Evolutionary conservation across 768 basidiomycete species (phyloP).

Genomic region (Albatrellus ellisii): DNA sequence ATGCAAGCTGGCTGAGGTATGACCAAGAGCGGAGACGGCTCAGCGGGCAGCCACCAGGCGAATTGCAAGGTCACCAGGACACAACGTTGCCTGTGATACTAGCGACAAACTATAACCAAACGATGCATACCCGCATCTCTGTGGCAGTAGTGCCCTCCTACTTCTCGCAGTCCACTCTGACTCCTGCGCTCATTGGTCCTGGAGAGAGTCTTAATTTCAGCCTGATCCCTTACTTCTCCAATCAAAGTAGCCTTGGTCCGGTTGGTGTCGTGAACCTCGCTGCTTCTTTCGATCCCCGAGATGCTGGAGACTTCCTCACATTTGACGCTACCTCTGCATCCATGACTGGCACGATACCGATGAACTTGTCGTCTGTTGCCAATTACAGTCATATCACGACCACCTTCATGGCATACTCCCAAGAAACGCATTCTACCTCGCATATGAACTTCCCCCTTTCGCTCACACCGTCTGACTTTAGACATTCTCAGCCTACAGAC

Average conservation of each 20-base stretch:
- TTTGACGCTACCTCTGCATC: slow-evolving; percentile 33
- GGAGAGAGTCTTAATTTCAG: slow-evolving; percentile 39
- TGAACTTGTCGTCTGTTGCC: slow-evolving; percentile 20
- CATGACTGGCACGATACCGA: slow-evolving; percentile 47
- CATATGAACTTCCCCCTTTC: slow-evolving; percentile 45
- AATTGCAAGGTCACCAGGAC: slow-evolving; percentile 21
- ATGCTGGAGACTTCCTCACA: slow-evolving; percentile 34
- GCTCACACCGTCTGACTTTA: slow-evolving; percentile 26
- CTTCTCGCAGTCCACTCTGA: slow-evolving; percentile 46
- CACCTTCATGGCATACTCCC: slow-evolving; percentile 59
- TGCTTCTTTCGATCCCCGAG: slow-evolving; percentile 38
- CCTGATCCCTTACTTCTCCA: slow-evolving; percentile 43
- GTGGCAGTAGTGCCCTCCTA: slow-evolving; percentile 61
- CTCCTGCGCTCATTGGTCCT: slow-evolving; percentile 40
- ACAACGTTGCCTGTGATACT: slow-evolving; percentile 46
- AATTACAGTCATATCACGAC: slow-evolving; percentile 28
- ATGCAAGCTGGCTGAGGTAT: slow-evolving; percentile 46
- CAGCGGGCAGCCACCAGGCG: slow-evolving; percentile 47
- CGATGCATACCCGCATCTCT: slow-evolving; percentile 45
- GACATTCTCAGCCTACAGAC: slow-evolving; percentile 22
- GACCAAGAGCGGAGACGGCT: slow-evolving; percentile 42
- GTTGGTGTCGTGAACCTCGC: slow-evolving; percentile 37
- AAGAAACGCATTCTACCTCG: slow-evolving; percentile 54
- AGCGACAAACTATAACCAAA: slow-evolving; percentile 53
- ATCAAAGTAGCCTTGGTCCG: slow-evolving; percentile 20